Conservation (phyloP, 257 asterid genomes). For the Nicotiana obtusifolia region DNA sequence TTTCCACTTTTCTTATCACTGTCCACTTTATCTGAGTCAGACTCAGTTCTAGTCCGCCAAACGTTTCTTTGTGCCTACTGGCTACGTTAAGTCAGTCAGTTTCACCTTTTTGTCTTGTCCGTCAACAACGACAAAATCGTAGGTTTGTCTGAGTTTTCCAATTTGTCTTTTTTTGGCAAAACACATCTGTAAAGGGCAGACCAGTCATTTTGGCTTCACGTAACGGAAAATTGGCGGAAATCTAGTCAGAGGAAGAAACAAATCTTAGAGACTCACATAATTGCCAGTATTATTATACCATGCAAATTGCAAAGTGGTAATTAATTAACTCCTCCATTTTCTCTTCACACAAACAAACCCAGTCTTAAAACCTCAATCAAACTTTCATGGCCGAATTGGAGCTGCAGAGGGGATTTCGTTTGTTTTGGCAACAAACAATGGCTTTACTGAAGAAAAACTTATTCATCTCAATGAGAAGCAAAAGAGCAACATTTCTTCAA, state of each 20-base stretch:
- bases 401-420: constrained; percentile 24
- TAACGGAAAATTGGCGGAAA: neutral
- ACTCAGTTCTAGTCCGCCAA: too few relatives aligned
- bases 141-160: neutral
- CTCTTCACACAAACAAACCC: too few relatives aligned
- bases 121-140: neutral
- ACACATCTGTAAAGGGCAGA: neutral
- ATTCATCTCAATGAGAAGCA: constrained; percentile 21
- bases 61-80: too few relatives aligned
- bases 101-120: neutral
- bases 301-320: too few relatives aligned
- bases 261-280: too few relatives aligned
- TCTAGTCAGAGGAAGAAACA: neutral
- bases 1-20: too few relatives aligned
- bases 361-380: too few relatives aligned
- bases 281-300: too few relatives aligned
- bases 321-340: too few relatives aligned
- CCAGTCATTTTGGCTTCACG: neutral
- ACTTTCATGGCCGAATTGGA: constrained; percentile 10
- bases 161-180: neutral
- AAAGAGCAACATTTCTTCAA: constrained; percentile 19
- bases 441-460: constrained; percentile 32
- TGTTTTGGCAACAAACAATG: constrained; percentile 21
- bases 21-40: too few relatives aligned
- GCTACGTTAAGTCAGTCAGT: too few relatives aligned